Conservation (phyloP, 768 basidiomycete species). For the Lentinula boryana region DNA sequence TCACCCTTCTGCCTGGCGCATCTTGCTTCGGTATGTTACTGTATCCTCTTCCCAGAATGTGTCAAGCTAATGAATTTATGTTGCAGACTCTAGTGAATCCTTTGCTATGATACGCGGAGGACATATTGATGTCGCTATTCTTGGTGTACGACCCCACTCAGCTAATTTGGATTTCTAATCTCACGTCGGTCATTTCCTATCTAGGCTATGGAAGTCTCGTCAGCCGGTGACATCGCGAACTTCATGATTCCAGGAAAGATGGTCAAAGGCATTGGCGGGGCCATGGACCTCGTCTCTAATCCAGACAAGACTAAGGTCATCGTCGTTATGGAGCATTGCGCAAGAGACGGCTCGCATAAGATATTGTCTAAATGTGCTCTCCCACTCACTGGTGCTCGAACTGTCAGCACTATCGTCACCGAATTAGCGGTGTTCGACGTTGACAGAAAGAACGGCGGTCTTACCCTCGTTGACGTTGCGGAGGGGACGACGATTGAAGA, state of each 20-base stretch:
- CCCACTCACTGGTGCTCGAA: slow-evolving; percentile 83
- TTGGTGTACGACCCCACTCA: slow-evolving; percentile 57
- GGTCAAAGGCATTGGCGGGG: slow-evolving; percentile 89
- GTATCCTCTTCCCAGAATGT: background rate
- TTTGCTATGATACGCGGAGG: slow-evolving; percentile 98
- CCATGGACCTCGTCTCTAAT: slow-evolving; percentile 95
- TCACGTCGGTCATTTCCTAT: background rate
- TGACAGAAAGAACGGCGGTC: slow-evolving; percentile 63
- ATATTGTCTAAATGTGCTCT: slow-evolving; percentile 76
- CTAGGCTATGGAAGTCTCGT: slow-evolving; percentile 93
- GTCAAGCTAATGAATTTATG: background rate
- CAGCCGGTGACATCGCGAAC: slow-evolving; percentile 91
- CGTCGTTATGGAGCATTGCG: slow-evolving; percentile 84
- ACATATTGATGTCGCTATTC: slow-evolving; percentile 89
- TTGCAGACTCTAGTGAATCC: slow-evolving; percentile 79
- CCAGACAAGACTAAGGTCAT: slow-evolving; percentile 94
- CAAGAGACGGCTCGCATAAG: slow-evolving; percentile 87
- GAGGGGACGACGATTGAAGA: slow-evolving; percentile 81
- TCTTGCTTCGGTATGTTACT: slow-evolving; percentile 75
- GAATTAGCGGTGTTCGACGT: slow-evolving; percentile 90
- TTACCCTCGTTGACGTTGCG: slow-evolving; percentile 79
- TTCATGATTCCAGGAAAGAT: slow-evolving; percentile 98
- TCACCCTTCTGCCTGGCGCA: slow-evolving; percentile 88
- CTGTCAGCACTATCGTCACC: slow-evolving; percentile 89
- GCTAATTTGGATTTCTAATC: background rate